These are phyloP conservation scores for Clitopilus hobsonii DNA, from an alignment of 768 basidiomycete genomes.

Conservation along the genomic window DNA sequence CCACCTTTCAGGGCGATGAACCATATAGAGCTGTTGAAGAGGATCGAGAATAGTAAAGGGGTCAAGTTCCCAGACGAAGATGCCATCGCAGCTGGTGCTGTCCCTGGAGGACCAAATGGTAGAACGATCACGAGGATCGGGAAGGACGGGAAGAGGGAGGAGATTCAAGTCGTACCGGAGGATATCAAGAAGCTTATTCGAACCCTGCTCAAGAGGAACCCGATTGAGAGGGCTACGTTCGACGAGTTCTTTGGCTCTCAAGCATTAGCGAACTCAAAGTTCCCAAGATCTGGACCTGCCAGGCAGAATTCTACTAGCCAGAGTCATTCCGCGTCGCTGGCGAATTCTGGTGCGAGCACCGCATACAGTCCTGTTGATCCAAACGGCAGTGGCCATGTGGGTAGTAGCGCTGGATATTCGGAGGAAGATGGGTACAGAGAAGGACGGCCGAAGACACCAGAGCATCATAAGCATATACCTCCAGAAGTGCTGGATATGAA, in stretches of 20 bases:
- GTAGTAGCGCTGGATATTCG: slow-evolving; percentile 14
- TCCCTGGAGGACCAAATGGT: slow-evolving; percentile 40
- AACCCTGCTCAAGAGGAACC: slow-evolving; percentile 75
- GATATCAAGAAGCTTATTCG: slow-evolving; percentile 91
- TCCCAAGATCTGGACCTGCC: slow-evolving; percentile 50
- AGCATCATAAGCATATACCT: slow-evolving; percentile 69
- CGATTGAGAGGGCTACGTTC: slow-evolving; percentile 80
- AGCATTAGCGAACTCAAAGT: slow-evolving; percentile 74
- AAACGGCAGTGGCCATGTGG: slow-evolving; percentile 25
- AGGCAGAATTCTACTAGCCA: background rate
- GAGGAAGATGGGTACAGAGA: slow-evolving; percentile 1
- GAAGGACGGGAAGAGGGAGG: slow-evolving; percentile 11
- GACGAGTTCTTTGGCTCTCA: slow-evolving; percentile 88
- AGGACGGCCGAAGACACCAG: slow-evolving; percentile 47
- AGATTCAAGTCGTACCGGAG: slow-evolving; percentile 55
- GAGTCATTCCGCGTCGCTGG: background rate
- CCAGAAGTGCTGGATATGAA: slow-evolving; percentile 78
- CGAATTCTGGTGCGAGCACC: slow-evolving; percentile 21
- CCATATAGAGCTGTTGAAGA: slow-evolving; percentile 91
- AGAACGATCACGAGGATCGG: background rate
- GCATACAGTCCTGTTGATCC: slow-evolving; percentile 20
- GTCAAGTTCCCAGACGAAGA: slow-evolving; percentile 95
- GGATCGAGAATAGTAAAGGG: slow-evolving; percentile 87
- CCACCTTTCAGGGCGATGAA: slow-evolving; percentile 95
- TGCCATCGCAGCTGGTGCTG: slow-evolving; percentile 37